Evolutionary conservation across 2,329 filamentous ascomycete species (phyloP), one percentile per base, ranked within the genome.

Genomic region (Epichloe aotearoae): DNA sequence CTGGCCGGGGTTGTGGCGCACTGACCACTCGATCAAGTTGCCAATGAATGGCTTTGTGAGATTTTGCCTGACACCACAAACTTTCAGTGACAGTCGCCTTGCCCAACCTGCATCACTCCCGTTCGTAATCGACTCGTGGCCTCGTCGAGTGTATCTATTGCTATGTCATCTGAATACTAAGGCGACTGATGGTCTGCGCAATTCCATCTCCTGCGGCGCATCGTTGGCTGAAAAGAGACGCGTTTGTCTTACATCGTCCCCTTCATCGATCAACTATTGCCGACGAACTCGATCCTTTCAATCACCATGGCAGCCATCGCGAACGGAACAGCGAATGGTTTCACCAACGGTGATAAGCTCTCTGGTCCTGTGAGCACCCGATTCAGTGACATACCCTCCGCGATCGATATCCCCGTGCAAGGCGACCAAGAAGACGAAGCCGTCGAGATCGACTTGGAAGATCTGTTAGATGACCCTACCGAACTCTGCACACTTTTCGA

Each of bases 401-500:
- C 79, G 46, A 82, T 84, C 64, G 81, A 84, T 59, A 80, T 84
- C 53, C 80, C 80, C 15, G 79, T 83, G 8, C 77, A 81, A 57
- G 75, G 74, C 54, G 80, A 82, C 59, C 73, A 77, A 56, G 80
- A 83, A 58, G 80, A 83, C 57, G 80, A 89, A 62, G 80, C 79
- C 49, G 93, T 98, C 66, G 93, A 97, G 71, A 88, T 98, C 61
- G 88, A 94, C 64, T 80, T 97, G 50, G 85, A 90, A 64, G 88
- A 91, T 57, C 82, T 96, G 39, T 80, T 90, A 54, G 93, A 97
- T 65, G 93, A 97, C 64, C 88, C 88, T 19, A 95, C 87, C 45
- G 93, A 98, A 71, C 78, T 98, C 5, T 98, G 93, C 67, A 93
- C 88, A 33, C 77, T 98, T 47, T 82, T 98, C 56, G 91, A 98